These are phyloP conservation scores for Penicillium glabrum DNA, from an alignment of 2,329 filamentous ascomycete genomes.

Conservation along the genomic window DNA sequence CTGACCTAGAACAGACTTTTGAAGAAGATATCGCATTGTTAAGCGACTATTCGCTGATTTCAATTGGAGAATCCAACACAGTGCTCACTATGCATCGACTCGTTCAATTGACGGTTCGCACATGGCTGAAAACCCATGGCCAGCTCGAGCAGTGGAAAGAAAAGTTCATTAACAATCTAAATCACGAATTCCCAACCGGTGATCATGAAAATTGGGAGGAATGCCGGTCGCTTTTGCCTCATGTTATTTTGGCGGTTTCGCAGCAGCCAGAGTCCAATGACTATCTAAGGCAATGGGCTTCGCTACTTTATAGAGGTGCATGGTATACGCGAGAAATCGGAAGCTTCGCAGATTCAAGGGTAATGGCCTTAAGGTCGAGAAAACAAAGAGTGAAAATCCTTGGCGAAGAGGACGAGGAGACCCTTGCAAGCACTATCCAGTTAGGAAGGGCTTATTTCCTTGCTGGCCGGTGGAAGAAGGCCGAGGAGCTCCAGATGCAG, in stretches of 20 bases:
- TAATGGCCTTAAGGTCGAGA: background rate
- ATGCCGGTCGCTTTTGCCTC: conserved; percentile 25
- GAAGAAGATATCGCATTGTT: conserved; percentile 21
- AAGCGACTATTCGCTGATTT: conserved; percentile 22
- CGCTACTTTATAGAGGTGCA: background rate
- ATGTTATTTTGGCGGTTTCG: conserved; percentile 13
- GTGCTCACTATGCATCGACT: conserved; percentile 27
- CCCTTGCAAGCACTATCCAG: background rate
- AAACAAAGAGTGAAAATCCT: background rate
- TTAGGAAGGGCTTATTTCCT: background rate
- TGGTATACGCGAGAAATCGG: background rate
- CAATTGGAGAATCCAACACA: conserved; percentile 2
- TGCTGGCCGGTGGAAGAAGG: background rate
- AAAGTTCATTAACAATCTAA: conserved; percentile 19
- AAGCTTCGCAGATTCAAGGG: background rate
- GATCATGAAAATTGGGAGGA: conserved; percentile 24
- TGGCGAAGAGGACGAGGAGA: background rate
- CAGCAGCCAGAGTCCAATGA: background rate
- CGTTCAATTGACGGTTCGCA: conserved; percentile 23
- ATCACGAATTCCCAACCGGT: conserved; percentile 15
- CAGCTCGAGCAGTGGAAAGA: conserved; percentile 26
- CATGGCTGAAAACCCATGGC: conserved; percentile 25
- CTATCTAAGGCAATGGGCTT: background rate
- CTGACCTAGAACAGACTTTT: conserved; percentile 3
- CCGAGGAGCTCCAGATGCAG: background rate